Evolutionary conservation across 2,329 filamentous ascomycete species (phyloP).

Genomic region (Calonectria honghensis): DNA sequence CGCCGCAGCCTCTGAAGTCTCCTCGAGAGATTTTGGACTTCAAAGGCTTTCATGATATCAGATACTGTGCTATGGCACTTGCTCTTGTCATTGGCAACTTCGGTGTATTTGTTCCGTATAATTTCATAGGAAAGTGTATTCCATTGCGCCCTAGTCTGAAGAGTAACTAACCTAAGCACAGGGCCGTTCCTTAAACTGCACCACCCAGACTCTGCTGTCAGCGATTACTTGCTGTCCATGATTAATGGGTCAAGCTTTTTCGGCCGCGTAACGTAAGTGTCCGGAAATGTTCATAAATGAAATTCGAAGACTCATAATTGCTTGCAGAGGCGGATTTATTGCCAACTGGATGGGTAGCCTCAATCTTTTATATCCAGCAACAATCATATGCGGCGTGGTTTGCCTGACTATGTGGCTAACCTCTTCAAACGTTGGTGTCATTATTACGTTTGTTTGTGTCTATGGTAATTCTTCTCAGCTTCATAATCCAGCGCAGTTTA

Average conservation of each 20-base stretch:
- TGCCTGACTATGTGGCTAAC: constrained; percentile 3
- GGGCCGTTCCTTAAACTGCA: neutral
- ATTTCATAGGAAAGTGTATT: neutral
- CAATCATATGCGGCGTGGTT: neutral
- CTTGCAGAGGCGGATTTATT: constrained; percentile 2
- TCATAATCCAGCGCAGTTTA: no score
- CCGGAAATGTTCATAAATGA: fast-evolving
- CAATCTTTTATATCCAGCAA: neutral
- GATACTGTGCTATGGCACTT: constrained; percentile 10
- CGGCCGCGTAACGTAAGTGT: neutral
- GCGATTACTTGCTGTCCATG: neutral
- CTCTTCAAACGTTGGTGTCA: neutral
- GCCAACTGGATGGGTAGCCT: constrained; percentile 11
- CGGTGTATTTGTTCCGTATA: neutral
- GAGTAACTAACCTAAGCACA: neutral
- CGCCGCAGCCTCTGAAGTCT: neutral
- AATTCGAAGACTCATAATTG: neutral
- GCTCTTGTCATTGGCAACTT: constrained; percentile 10
- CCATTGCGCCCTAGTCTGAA: no score
- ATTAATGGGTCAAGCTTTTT: constrained; percentile 13
- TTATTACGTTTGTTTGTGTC: neutral
- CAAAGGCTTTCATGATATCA: neutral
- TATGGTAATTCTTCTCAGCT: neutral
- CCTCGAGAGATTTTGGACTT: constrained; percentile 7
- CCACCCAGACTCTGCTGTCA: neutral